phyloP scores from a whole-genome alignment of 2,329 filamentous ascomycete genomes.

The Penicillium sp. region DNA sequence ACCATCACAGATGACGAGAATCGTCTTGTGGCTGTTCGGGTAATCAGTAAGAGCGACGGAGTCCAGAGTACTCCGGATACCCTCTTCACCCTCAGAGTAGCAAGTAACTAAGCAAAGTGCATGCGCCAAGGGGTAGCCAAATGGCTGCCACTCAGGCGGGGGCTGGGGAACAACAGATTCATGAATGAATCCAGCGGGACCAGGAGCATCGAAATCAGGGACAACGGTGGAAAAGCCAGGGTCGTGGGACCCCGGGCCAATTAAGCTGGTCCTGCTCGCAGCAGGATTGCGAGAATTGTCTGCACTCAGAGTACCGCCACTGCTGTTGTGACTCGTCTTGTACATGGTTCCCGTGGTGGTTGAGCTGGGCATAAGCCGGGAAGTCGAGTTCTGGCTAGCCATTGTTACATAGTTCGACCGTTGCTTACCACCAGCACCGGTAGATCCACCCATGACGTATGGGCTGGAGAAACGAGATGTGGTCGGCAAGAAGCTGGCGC shows the following conservation, averaged over 20 bases:
- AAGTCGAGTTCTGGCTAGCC: conserved; percentile 80
- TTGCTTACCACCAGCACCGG: conserved; percentile 48
- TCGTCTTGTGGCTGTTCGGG: conserved; percentile 97
- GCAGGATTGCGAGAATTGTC: conserved; percentile 42
- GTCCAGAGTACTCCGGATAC: conserved; percentile 89
- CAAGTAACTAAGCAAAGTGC: conserved; percentile 92
- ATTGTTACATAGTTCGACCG: conserved; percentile 78
- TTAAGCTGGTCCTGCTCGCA: conserved; percentile 58
- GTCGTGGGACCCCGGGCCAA: conserved; percentile 53
- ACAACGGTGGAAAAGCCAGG: conserved; percentile 55
- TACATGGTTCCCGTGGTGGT: conserved; percentile 66
- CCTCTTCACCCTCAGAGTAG: conserved; percentile 93
- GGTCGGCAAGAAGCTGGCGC: conserved; percentile 84
- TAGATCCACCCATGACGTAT: conserved; percentile 65
- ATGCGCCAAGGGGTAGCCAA: conserved; percentile 91
- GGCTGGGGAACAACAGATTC: conserved; percentile 95
- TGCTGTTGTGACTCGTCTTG: conserved; percentile 56
- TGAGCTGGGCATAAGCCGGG: conserved; percentile 63
- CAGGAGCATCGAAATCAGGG: conserved; percentile 68
- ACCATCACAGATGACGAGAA: conserved; percentile 94
- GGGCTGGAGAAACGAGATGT: conserved; percentile 94
- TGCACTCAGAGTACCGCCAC: conserved; percentile 56
- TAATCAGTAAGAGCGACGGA: conserved; percentile 98
- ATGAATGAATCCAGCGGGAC: conserved; percentile 92
- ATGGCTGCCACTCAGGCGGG: conserved; percentile 95